Evolutionary conservation across 2,329 filamentous ascomycete genomes (phyloP), one percentile per base, ranked within the genome.

Genomic region (Fusarium agapanthi): DNA sequence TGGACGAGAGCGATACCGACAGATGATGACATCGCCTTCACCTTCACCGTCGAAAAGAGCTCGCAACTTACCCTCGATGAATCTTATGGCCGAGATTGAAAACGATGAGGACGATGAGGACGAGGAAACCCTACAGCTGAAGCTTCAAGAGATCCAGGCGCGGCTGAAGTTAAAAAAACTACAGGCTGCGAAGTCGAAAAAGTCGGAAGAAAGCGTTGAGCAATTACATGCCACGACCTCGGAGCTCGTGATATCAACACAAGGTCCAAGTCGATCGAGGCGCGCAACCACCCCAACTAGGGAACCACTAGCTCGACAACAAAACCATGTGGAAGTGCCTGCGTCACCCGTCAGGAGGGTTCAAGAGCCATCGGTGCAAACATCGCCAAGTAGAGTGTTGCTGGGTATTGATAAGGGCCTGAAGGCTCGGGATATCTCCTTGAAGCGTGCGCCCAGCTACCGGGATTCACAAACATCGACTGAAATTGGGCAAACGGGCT

Each of bases 321-420:
- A 81, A 83, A 71, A 68, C 73, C 38, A 79, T 78, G 83, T 97
- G 4, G 90, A 97, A 80, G 92, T 98, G 20, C 94, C 94, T 4
- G 89, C 88, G 7, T 92, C 90, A 14, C 89, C 95, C 2, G 92
- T 95, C 9, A 91, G 87, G 83, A 81, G 89, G 84, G 74, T 85
- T 75, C 82, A 86, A 80, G 81, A 84, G 20, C 79, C 82, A 2
- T 79, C 85, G 4, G 84, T 88, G 20, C 91, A 90, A 40, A 89
- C 87, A 32, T 98, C 95, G 3, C 95, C 96, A 2, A 92, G 92
- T 59, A 88, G 95, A 67, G 89, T 96, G 20, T 82, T 94, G 24
- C 81, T 98, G 22, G 95, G 96, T 10, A 97, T 98, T 69, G 95
- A 97, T 82, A 97, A 97, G 80, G 95, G 94, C 2, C 84, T 95